Percentiles rank a stretch among this genome's conserved stretches.
Conservation (phyloP, 495 filamentous ascomycete genomes). For the Mytilinidion resinicola region DNA sequence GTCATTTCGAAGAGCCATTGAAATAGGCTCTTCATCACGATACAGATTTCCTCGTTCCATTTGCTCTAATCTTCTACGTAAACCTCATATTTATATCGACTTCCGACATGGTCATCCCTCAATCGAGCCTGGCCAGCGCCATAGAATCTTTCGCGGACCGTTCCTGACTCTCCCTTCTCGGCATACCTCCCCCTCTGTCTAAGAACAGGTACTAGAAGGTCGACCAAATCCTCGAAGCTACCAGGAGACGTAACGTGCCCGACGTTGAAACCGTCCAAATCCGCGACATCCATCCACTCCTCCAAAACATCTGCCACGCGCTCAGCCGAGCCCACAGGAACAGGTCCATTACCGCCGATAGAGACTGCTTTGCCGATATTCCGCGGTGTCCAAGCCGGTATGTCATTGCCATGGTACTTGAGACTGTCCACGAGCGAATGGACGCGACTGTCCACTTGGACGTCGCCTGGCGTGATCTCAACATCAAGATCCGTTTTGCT, state of each 20-base stretch:
- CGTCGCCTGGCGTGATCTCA: constrained; percentile 27
- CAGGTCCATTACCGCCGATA: constrained; percentile 25
- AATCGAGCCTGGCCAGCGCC: no score
- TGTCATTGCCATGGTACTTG: no score
- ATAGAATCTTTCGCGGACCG: no score
- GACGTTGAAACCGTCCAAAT: constrained; percentile 36
- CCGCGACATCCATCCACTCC: constrained; percentile 26
- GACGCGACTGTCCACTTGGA: no score
- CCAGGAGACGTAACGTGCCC: constrained; percentile 35
- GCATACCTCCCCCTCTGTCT: constrained; percentile 30
- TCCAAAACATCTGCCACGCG: constrained; percentile 30
- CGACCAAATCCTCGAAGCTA: constrained; percentile 43
- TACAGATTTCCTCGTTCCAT: no score
- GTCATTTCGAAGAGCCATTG: no score
- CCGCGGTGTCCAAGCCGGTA: background rate
- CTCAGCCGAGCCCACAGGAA: constrained; percentile 27
- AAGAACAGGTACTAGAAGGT: constrained; percentile 42
- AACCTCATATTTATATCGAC: no score
- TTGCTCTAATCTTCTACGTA: no score
- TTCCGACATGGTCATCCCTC: no score
- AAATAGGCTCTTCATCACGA: no score
- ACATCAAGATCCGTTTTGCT: constrained; percentile 49
- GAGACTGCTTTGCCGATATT: constrained; percentile 23
- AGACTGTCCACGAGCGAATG: no score
- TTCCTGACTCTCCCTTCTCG: no score